These are phyloP conservation scores for Pseudodiploospora longispora DNA, from an alignment of 2,329 filamentous ascomycete species.

Conservation along the genomic window DNA sequence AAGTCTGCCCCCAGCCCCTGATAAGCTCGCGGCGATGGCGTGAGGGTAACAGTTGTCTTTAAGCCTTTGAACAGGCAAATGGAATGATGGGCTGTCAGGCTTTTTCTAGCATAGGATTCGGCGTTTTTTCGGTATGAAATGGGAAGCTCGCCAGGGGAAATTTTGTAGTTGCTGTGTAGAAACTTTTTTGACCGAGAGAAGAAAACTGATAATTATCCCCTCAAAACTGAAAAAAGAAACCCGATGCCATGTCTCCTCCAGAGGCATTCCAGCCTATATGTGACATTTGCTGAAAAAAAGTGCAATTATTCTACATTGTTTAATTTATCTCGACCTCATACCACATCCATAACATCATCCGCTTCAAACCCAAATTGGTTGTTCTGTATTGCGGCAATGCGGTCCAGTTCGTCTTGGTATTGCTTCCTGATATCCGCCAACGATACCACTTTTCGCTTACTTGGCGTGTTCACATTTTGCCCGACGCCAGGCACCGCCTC, in stretches of 20 bases:
- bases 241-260: too few relatives aligned
- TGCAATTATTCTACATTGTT: background rate
- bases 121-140: slow-evolving; percentile 24
- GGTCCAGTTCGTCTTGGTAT: slow-evolving; percentile 84
- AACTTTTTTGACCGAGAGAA: too few relatives aligned
- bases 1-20: slow-evolving; percentile 33
- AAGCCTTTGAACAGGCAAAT: slow-evolving; percentile 16
- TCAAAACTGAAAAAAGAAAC: too few relatives aligned
- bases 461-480: slow-evolving; percentile 13
- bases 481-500: slow-evolving; percentile 16
- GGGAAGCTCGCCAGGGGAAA: too few relatives aligned
- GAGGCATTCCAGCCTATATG: too few relatives aligned
- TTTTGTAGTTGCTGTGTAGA: too few relatives aligned
- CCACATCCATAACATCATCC: slow-evolving; percentile 46
- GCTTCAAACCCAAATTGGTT: slow-evolving; percentile 74
- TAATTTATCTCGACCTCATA: slow-evolving; percentile 19
- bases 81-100: slow-evolving; percentile 7
- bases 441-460: slow-evolving; percentile 71
- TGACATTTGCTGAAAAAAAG: background rate
- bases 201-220: too few relatives aligned
- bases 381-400: slow-evolving; percentile 78
- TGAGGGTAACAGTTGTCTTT: background rate
- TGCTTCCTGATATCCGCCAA: slow-evolving; percentile 79
- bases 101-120: slow-evolving; percentile 31
- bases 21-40: slow-evolving; percentile 34